Evolutionary conservation across 495 filamentous ascomycete genomes (phyloP), one percentile per base, ranked within the genome.

Genomic region (Trichocladium antarcticum): DNA sequence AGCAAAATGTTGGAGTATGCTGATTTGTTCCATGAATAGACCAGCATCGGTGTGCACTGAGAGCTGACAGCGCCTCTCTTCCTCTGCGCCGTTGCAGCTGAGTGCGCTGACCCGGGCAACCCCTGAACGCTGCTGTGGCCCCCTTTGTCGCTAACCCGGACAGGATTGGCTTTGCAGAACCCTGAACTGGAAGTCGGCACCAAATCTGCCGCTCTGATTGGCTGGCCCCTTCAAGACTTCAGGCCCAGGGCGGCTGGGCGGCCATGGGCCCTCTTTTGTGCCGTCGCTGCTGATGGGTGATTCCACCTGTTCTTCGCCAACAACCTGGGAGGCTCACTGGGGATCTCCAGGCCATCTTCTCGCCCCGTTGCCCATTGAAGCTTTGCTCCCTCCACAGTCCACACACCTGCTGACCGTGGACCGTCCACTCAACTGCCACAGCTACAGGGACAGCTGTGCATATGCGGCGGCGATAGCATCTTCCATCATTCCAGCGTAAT

Each of bases 61-160:
- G n/a, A n/a, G n/a, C 24, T 27, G 24, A 8, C 24, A 27, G 24
- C 24, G 24, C 24, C 24, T 27, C 24, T 27, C 24, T 27, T 27
- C 24, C 24, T 27, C 24, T 27, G 24, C 8, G 24, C 24, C 24
- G 12, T 0, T 36, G 31, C 21, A 37, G 34, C 29, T 45, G 42
- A 37, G 16, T 34, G 42, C n/a, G 44, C 35, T 16, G n/a, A 27
- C 31, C 34, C n/a, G 4, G 10, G 9, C n/a, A 14, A 28, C 47
- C 47, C 47, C 38, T 42, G 40, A 50, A 11, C 5, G 19, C 27
- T 32, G 15, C 32, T 45, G 41, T 50, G 38, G n/a, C 49, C 41
- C 41, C 49, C 39, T 45, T 45, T 42, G n/a, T 16, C 12, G 6
- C 12, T 28, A 22, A 41, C 16, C 31, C 27, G 10, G 5, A 2